A percentile compares a stretch with the other conserved stretches of the same genome.
These are phyloP conservation scores for Pyrenochaeta sp. DNA, from an alignment of 2,329 filamentous ascomycete species.

Conservation along the genomic window DNA sequence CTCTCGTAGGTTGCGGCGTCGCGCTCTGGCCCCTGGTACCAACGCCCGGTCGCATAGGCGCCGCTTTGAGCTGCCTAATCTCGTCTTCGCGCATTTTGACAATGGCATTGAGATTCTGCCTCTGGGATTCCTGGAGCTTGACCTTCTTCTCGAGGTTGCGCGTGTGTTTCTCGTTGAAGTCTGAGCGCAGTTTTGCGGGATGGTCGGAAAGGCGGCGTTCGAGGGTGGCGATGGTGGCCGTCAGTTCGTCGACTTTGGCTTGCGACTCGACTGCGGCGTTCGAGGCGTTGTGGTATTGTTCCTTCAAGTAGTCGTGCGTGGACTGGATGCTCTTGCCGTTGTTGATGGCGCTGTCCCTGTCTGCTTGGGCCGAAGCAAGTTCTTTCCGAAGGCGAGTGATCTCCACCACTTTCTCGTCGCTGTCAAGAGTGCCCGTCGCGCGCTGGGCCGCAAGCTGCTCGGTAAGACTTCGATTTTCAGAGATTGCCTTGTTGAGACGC, in stretches of 20 bases:
- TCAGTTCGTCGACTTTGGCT: conserved; percentile 18
- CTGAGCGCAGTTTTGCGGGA: conserved; percentile 22
- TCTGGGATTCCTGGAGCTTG: conserved; percentile 21
- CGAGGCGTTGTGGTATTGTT: conserved; percentile 58
- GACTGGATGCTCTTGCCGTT: conserved; percentile 39
- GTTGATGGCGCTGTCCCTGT: conserved; percentile 38
- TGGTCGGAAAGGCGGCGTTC: conserved; percentile 26
- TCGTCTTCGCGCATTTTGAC: too few relatives aligned
- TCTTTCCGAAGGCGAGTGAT: conserved; percentile 32
- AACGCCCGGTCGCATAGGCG: conserved; percentile 27
- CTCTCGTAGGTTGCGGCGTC: conserved; percentile 37
- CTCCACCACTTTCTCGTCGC: conserved; percentile 29
- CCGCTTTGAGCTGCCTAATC: conserved; percentile 31
- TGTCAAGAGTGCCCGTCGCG: conserved; percentile 22
- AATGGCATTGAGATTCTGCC: too few relatives aligned
- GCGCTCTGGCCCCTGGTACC: conserved; percentile 39
- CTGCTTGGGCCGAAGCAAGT: conserved; percentile 23
- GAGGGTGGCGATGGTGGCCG: conserved; percentile 19
- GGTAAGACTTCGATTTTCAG: conserved; percentile 18
- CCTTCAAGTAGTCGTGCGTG: conserved; percentile 65
- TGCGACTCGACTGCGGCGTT: conserved; percentile 16
- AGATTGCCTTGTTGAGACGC: conserved; percentile 20
- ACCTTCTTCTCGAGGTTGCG: conserved; percentile 27
- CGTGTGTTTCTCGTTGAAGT: too few relatives aligned
- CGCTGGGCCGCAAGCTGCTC: conserved; percentile 29